Base-by-base conservation (phyloP, 768 basidiomycete species). In the Termitomyces heimii region DNA sequence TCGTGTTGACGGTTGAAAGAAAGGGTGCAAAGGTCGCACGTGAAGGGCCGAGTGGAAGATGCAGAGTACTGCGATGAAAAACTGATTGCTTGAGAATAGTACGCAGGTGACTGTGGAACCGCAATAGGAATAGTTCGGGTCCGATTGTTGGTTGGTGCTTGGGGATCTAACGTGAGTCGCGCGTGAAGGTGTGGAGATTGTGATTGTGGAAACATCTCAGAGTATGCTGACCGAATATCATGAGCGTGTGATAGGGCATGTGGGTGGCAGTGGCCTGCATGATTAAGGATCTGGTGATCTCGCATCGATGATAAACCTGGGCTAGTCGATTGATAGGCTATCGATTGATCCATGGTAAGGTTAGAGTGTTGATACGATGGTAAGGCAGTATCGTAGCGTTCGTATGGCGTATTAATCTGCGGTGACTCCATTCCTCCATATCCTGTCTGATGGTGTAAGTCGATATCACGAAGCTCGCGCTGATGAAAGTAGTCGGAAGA, bases 1-100 rank as follows among this genome's bases (percentile, higher is more conserved):
- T 93, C 90, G 67, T 93, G 90, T 67, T 89, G 88, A 44, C 90
- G 82, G 66, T 90, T 90, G 75, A 93, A 93, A 22, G 89, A 91
- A 60, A 92, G 69, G 12, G 88, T 79, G 68, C 90, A 93, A 61
- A 90, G 68, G 62, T 87, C 84, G 59, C 86, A 88, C 10, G 81
- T 75, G 63, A 83, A 88, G 20, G 86, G 85, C 39, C 85, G 79
- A 18, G 75, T 68, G 7, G 83, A 80, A n/a, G 84, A 81, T 39
- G 80, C 74, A 28, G 84, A 78, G 67, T 82, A 83, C 55, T 83
- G 81, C 39, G 75, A 66, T 54, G 77, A 72, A 32, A 72, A 67
- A 51, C 69, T 70, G 60, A 72, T 60, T 32, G 70, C 59, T 42
- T 71, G 75, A 2, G 76, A 62, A 32, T 63, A 59, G 35, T 60